A percentile compares a stretch with the other conserved stretches of the same genome.
These are phyloP conservation scores for Phytophthora agathidicida DNA, from an alignment of 352 stramenopile genomes.

Conservation along the genomic window DNA sequence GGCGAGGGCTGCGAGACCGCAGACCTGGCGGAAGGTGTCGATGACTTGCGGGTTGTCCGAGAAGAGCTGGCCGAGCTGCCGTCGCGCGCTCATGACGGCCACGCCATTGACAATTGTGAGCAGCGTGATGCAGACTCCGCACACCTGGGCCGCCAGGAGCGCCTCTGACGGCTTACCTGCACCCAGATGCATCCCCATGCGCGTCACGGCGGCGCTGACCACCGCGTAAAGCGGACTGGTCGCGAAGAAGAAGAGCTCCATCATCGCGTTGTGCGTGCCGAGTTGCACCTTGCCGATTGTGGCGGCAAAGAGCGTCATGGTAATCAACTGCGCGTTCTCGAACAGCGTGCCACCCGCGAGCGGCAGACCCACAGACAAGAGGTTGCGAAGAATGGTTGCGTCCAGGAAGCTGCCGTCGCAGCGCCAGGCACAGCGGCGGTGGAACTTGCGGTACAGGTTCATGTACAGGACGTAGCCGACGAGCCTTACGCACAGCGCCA, in stretches of 20 bases:
- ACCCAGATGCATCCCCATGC: conserved; percentile 70
- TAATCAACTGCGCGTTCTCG: conserved; percentile 83
- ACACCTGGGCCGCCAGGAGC: conserved; percentile 60
- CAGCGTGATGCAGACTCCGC: conserved; percentile 47
- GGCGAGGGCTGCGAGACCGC: conserved; percentile 52
- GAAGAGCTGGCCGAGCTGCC: conserved; percentile 70
- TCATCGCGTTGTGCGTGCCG: conserved; percentile 83
- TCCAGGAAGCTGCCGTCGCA: conserved; percentile 65
- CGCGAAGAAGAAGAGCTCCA: conserved; percentile 87
- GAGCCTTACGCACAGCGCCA: conserved; percentile 60
- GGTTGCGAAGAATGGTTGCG: conserved; percentile 41
- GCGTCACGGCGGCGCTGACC: conserved; percentile 63
- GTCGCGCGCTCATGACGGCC: conserved; percentile 50
- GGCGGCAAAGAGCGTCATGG: conserved; percentile 77
- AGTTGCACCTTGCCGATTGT: conserved; percentile 76
- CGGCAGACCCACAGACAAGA: conserved; percentile 59
- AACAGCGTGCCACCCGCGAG: conserved; percentile 69
- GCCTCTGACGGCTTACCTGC: conserved; percentile 45
- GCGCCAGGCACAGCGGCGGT: conserved; percentile 57
- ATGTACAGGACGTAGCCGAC: conserved; percentile 74
- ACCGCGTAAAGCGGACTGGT: conserved; percentile 79
- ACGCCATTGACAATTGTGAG: conserved; percentile 52
- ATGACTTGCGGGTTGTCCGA: conserved; percentile 70
- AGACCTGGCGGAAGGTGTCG: conserved; percentile 67
- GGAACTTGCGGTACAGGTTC: conserved; percentile 57